Evolutionary conservation across 208 protist genomes (phyloP).

Genomic region (Trypanosoma caninum): DNA sequence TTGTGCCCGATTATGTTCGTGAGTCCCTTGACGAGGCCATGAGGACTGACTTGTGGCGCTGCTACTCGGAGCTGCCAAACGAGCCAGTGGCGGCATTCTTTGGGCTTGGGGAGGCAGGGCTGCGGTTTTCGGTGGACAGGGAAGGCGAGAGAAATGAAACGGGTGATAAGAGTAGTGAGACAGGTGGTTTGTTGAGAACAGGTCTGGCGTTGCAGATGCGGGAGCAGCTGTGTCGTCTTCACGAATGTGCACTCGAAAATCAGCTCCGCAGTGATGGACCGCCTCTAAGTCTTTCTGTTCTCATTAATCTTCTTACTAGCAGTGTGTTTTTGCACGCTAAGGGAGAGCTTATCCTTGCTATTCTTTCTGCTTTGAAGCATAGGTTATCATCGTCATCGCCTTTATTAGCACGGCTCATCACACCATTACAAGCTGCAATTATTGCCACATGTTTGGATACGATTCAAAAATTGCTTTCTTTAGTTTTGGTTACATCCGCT

Average conservation of each 20-base stretch:
- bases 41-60: constrained; percentile 30
- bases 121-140: background rate
- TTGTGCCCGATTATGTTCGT: constrained; percentile 32
- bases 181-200: background rate
- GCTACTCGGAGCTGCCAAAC: constrained; percentile 29
- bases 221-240: constrained; percentile 2
- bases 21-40: constrained; percentile 22
- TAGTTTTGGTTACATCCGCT: background rate
- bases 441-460: constrained; percentile 9
- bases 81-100: constrained; percentile 30
- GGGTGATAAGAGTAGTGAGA: background rate
- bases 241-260: constrained; percentile 19
- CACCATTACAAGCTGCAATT: constrained; percentile 10
- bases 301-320: constrained; percentile 29
- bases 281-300: background rate
- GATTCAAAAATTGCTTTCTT: background rate
- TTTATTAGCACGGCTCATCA: background rate
- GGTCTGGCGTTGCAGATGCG: background rate
- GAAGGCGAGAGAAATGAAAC: background rate
- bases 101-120: background rate
- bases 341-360: constrained; percentile 7
- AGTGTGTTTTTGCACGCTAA: constrained; percentile 10
- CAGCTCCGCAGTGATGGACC: constrained; percentile 20
- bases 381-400: constrained; percentile 13
- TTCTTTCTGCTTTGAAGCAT: constrained; percentile 14